Base-by-base conservation (phyloP, 257 asterid species). In the Sherardia arvensis region DNA sequence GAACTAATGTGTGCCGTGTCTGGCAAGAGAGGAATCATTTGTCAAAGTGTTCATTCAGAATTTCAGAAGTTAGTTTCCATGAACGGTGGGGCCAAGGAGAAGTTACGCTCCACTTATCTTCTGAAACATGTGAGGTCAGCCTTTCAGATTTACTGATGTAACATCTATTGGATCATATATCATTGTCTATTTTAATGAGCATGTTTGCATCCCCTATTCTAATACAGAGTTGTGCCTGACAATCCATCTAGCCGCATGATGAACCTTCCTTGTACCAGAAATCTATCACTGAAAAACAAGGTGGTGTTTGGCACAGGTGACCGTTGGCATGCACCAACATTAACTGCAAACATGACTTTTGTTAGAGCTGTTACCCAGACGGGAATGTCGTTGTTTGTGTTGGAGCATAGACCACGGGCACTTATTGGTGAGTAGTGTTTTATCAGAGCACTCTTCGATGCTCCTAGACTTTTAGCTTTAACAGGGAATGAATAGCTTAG, bases 271-370 rank as follows among this genome's bases (percentile, higher is more conserved):
- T 82, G 90, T 40, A 87, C 97, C 64, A 82, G 99, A 77, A 92
- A 89, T 75, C 80, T 92, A 79, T 91, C 91, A 68, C 53, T 79
- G 65, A 92, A 92, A 75, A 89, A 89, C 85, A 92, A 92, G 70
- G 84, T 89, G 74, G 90, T 81, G 45, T 89, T 92, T 75, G 99
- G 99, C 56, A 92, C 96, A 8, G 99, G 99, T 45, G 99, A 92
- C 65, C 72, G 73, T 69, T 87, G 90, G 89, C 73, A 67, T 68
- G 95, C 95, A 65, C 95, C 87, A 55, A 92, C 97, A 32, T 76
- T 87, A 71, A 92, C 95, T 27, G 97, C 99, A 54, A 92, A 92
- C 76, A 82, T 87, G 95, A 93, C 81, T 60, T 92, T 92, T 79
- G 91, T 81, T 59, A 79, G 97, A 82, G 97, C 96, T 54, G 85